Evolutionary conservation across 176 grass and related monocot species (phyloP), one percentile per base, ranked within the genome.

Genomic region (Puya raimondii): DNA sequence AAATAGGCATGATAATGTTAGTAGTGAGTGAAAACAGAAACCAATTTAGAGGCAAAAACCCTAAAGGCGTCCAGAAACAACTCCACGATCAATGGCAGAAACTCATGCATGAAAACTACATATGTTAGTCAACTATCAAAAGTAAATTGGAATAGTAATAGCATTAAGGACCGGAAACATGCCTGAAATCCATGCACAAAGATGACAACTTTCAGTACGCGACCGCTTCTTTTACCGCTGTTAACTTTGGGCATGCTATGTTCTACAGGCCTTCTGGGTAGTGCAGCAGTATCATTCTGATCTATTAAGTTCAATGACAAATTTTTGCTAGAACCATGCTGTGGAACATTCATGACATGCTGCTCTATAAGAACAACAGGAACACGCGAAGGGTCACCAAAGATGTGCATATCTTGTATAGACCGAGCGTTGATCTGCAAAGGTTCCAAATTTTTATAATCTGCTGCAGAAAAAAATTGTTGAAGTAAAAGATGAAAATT

Each of bases 141-240:
- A 13, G 33, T 52, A 56, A n/a, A 23, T 52, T 64, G 23, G 47
- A 22, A 75, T 73, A 10, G 3, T 33, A 59, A 47, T 25, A 2
- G 1, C 20, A 80, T 18, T n/a, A 65, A 51, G 52, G 47, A 3
- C n/a, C n/a, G n/a, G 11, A 71, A 56, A 63, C 27, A 67, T 92
- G 53, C 93, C 82, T 97, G 93, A 90, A 97, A 97, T 76, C 93
- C 93, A 81, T 92, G 89, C 79, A 97, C 93, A 81, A 97, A 96
- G 57, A 97, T 66, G 56, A 97, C 81, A 70, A 83, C 88, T 79
- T 85, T 74, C 58, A 96, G 78, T 67, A 85, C 50, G 16, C 70
- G 73, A 49, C 74, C 75, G 76, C 52, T 68, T 63, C 68, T 87
- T 76, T 91, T 93, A 75, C 50, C 23, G 69, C 64, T 50, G 49